Base-by-base conservation (phyloP, 2,329 filamentous ascomycete species). In the Colletotrichum caudatum region DNA sequence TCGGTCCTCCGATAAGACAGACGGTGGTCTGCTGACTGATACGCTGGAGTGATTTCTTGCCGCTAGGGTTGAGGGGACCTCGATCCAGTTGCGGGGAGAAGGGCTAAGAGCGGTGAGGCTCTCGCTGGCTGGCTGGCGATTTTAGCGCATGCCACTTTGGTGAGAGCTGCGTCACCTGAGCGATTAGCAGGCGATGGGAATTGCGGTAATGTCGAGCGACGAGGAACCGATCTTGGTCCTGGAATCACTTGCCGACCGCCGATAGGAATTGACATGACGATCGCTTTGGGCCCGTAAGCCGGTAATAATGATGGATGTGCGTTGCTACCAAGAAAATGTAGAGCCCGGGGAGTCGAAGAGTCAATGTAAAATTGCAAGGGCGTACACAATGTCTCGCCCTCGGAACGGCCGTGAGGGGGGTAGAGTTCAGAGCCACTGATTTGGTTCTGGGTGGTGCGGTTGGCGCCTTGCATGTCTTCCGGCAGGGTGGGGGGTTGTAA, bases 41-140 rank as follows among this genome's bases (percentile, higher is more conserved):
- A 57, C 39, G 48, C 46, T 60, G 33, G n/a, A 64, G 66, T 54
- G 26, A 29, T 12, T 18, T 39, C 37, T 62, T 29, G 26, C 23
- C 16, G 60, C 54, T 39, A 60, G 56, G 64, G 54, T 68, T 37
- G 54, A 56, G 59, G 46, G 59, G 46, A n/a, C 26, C 53, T 23
- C 50, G 35, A 29, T 69, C 41, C 35, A 48, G 54, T 57, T 64
- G 65, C 64, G 53, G 59, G 59, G 53, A 58, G n/a, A 37, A 35
- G 37, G 33, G 46, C 69, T 71, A 71, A 64, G 50, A 69, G 69
- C 69, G 69, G 69, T 71, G 69, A 71, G 65, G 65, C 69, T 71
- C 65, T 64, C 44, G 65, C 29, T 62, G 64, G 69, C 53, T 58
- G 69, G 29, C 11, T 9, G 8, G 29, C 29, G 29, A 53, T 64